Percentiles rank a stretch among this genome's conserved stretches.
These are phyloP conservation scores for Xylaria sp. DNA, from an alignment of 2,329 filamentous ascomycete species.

Conservation along the genomic window DNA sequence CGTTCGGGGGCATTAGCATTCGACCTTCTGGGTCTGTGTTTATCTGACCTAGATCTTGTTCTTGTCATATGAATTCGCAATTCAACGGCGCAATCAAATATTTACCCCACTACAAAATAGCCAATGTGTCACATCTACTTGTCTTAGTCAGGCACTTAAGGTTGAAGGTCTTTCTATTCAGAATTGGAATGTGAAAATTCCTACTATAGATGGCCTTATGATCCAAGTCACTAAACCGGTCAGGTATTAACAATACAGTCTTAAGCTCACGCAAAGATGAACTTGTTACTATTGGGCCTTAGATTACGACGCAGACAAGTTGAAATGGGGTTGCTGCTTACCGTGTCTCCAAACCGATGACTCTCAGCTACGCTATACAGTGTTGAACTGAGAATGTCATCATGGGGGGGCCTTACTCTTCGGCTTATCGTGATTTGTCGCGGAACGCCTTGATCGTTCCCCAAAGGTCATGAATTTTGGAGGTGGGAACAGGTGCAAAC, in stretches of 20 bases:
- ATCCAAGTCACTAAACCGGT: constrained; percentile 2
- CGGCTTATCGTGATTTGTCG: not conserved
- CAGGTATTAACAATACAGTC: constrained; percentile 12
- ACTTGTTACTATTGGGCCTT: not conserved
- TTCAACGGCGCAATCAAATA: too few relatives aligned
- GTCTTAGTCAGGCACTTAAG: not conserved
- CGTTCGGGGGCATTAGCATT: too few relatives aligned
- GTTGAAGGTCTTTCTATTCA: not conserved
- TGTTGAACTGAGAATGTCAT: constrained; percentile 10
- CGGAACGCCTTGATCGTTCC: not conserved
- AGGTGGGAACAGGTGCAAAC: constrained; percentile 2
- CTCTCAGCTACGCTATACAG: not conserved
- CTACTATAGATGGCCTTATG: not conserved
- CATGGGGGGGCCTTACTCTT: constrained; percentile 1
- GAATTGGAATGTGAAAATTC: not conserved
- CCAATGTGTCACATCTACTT: not conserved
- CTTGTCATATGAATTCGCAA: not conserved
- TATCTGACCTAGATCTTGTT: not conserved
- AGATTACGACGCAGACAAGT: not conserved
- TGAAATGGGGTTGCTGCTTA: not conserved
- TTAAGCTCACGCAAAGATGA: not conserved
- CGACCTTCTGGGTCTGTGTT: not conserved
- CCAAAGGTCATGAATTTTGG: not conserved
- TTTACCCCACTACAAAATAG: not conserved
- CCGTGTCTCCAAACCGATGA: constrained; percentile 1